Evolutionary conservation across 2,329 filamentous ascomycete genomes (phyloP).

Genomic region (Gremmenia infestans): DNA sequence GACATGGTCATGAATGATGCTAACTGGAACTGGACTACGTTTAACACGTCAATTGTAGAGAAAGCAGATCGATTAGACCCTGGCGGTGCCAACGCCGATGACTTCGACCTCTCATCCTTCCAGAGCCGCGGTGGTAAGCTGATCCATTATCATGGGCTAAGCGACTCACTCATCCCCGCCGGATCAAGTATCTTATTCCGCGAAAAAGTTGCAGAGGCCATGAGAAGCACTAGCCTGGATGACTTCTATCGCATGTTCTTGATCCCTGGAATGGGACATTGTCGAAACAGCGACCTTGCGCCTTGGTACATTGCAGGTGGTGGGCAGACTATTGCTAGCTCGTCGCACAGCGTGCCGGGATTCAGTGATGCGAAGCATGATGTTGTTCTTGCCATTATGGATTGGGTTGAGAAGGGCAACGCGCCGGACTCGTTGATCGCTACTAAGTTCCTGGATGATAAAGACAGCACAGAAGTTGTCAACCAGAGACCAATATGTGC

Average conservation of each 20-base stretch:
- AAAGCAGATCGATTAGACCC: conserved; percentile 34
- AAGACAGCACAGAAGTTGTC: conserved; percentile 34
- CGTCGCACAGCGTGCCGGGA: conserved; percentile 35
- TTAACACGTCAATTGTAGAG: conserved; percentile 24
- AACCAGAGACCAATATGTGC: conserved; percentile 44
- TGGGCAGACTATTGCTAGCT: conserved; percentile 30
- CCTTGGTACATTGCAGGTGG: conserved; percentile 38
- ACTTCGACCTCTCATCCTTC: conserved; percentile 44
- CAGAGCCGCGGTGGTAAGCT: conserved; percentile 30
- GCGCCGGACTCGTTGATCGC: conserved; percentile 32
- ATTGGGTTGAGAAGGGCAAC: conserved; percentile 43
- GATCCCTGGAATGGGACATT: conserved; percentile 47
- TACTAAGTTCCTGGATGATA: conserved; percentile 38
- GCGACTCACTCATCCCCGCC: conserved; percentile 45
- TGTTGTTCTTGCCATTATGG: conserved; percentile 43
- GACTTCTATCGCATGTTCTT: conserved; percentile 46
- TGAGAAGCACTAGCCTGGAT: conserved; percentile 34
- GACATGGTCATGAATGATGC: conserved; percentile 9
- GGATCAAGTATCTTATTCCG: conserved; percentile 49
- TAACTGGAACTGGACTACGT: conserved; percentile 34
- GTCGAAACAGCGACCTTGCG: conserved; percentile 34
- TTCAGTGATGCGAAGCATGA: conserved; percentile 40
- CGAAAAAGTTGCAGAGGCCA: conserved; percentile 40
- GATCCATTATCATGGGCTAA: conserved; percentile 16
- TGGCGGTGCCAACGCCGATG: conserved; percentile 43